Evolutionary conservation across 352 stramenopile species (phyloP).

Genomic region (Thalassiosira oceanica): DNA sequence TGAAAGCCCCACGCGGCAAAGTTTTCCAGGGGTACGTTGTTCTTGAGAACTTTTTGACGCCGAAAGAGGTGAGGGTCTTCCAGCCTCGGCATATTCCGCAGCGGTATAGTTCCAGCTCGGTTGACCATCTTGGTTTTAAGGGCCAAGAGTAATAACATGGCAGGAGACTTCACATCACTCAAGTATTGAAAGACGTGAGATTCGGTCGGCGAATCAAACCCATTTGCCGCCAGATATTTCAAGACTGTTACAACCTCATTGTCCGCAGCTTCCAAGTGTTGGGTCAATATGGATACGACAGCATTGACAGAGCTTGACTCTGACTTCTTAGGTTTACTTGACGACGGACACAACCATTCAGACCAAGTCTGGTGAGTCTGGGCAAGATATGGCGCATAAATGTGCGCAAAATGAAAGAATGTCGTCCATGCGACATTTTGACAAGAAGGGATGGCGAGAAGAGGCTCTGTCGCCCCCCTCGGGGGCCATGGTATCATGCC

Average conservation of each 20-base stretch:
- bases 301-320: conserved; percentile 8
- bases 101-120: too few relatives aligned
- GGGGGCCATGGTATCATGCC: too few relatives aligned
- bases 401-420: conserved; percentile 67
- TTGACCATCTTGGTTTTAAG: too few relatives aligned
- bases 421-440: conserved; percentile 44
- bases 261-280: conserved; percentile 58
- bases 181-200: conserved; percentile 71
- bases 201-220: conserved; percentile 50
- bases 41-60: too few relatives aligned
- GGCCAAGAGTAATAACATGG: too few relatives aligned
- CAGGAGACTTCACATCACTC: too few relatives aligned
- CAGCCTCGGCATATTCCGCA: too few relatives aligned
- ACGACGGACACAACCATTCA: conserved; percentile 50
- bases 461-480: background rate
- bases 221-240: conserved; percentile 40
- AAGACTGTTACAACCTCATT: conserved; percentile 41
- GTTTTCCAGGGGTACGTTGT: conserved; percentile 47
- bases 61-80: too few relatives aligned
- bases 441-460: conserved; percentile 2
- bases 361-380: conserved; percentile 50
- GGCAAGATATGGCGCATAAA: conserved; percentile 56
- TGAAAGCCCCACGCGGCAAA: conserved; percentile 82
- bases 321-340: background rate
- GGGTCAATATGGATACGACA: conserved; percentile 28